These are phyloP conservation scores for Lasiosphaeria ovina DNA, from an alignment of 495 filamentous ascomycete species.

Conservation along the genomic window DNA sequence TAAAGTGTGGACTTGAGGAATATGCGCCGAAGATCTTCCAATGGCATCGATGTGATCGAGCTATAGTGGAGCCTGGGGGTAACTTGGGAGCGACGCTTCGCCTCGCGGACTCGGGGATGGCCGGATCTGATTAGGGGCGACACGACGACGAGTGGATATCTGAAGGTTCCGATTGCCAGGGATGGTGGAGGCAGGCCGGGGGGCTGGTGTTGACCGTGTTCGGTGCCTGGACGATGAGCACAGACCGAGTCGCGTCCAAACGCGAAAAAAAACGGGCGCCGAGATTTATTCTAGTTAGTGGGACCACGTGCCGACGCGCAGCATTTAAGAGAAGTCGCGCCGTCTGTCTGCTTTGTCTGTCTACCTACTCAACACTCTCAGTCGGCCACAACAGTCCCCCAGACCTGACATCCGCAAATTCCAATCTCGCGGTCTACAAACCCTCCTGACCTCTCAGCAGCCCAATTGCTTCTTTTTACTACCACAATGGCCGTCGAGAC, in stretches of 20 bases:
- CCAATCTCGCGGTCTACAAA: constrained; percentile 9
- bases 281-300: constrained; percentile 12
- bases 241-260: constrained; percentile 18
- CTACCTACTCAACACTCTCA: constrained; percentile 1
- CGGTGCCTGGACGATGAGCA: constrained; percentile 3
- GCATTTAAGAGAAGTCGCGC: constrained; percentile 31
- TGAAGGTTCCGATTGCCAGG: neutral
- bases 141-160: neutral
- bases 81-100: neutral
- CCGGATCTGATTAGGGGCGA: constrained; percentile 6
- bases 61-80: too few relatives aligned
- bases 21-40: too few relatives aligned
- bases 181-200: neutral
- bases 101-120: neutral
- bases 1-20: too few relatives aligned
- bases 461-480: constrained; percentile 7
- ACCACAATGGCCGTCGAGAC: constrained; percentile 64
- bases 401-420: constrained; percentile 6
- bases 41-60: too few relatives aligned
- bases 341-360: constrained; percentile 15
- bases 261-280: constrained; percentile 9
- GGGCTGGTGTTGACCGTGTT: constrained; percentile 3
- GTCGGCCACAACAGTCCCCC: constrained; percentile 2
- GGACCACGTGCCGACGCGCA: constrained; percentile 24
- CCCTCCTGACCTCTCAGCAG: constrained; percentile 8